Conservation (phyloP, 2,329 filamentous ascomycete species). For the Colletotrichum sp. region DNA sequence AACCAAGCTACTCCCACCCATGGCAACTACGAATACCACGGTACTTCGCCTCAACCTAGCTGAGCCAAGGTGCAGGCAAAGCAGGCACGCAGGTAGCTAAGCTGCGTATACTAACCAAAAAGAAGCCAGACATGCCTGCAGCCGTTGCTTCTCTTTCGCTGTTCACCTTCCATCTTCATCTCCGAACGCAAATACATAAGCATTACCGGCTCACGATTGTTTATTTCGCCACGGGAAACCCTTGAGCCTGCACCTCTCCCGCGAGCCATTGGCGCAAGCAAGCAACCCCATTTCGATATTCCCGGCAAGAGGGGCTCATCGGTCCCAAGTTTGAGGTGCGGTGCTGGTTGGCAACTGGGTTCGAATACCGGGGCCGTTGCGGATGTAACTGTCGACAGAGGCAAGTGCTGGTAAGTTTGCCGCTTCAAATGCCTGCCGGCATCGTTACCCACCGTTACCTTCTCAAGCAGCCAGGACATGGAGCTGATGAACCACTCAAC, state of each 20-base stretch:
- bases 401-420: neutral
- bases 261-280: neutral
- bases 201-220: neutral
- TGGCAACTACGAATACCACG: neutral
- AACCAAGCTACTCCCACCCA: neutral
- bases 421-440: neutral
- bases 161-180: neutral
- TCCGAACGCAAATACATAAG: neutral
- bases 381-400: neutral
- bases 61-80: neutral
- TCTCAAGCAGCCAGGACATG: neutral
- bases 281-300: neutral
- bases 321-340: neutral
- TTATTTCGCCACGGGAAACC: neutral
- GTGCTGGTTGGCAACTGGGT: neutral
- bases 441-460: neutral
- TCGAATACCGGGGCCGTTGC: neutral
- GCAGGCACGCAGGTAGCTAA: neutral
- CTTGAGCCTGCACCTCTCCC: neutral
- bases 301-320: neutral
- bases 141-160: neutral
- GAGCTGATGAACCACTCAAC: neutral
- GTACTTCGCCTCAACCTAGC: neutral
- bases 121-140: neutral
- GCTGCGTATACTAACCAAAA: neutral